Evolutionary conservation across 768 basidiomycete genomes (phyloP).

Genomic region (Leccinum subtestaceum): DNA sequence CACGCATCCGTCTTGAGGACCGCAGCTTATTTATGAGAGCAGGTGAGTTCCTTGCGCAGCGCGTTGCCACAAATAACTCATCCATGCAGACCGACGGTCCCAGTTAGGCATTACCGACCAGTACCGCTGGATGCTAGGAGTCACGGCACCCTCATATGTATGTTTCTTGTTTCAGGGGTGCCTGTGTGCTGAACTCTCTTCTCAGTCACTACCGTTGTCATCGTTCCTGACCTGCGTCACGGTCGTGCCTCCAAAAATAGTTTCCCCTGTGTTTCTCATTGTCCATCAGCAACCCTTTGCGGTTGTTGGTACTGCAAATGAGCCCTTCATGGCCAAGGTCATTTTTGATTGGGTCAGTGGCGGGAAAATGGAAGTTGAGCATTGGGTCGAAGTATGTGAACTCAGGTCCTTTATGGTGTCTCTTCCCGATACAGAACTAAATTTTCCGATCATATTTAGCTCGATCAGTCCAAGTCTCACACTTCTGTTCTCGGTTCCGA

Average conservation of each 20-base stretch:
- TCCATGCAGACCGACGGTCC: conserved; percentile 33
- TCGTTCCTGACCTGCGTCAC: conserved; percentile 38
- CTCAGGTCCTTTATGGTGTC: not conserved
- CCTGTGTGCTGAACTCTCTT: not conserved
- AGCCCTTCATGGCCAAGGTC: conserved; percentile 44
- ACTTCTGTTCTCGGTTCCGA: conserved; percentile 44
- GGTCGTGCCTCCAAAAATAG: conserved; percentile 35
- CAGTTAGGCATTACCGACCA: conserved; percentile 29
- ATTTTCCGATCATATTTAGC: conserved; percentile 27
- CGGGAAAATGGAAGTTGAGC: conserved; percentile 46
- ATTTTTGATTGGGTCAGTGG: conserved; percentile 40
- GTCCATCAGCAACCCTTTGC: conserved; percentile 40
- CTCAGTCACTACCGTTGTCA: conserved; percentile 28
- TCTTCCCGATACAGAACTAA: not conserved
- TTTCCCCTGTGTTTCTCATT: conserved; percentile 32
- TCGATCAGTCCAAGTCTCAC: conserved; percentile 39
- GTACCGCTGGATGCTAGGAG: conserved; percentile 47
- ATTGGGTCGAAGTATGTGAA: conserved; percentile 49
- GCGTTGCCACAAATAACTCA: conserved; percentile 6
- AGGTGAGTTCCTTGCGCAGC: conserved; percentile 27
- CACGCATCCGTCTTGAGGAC: conserved; percentile 42
- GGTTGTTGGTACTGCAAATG: conserved; percentile 40
- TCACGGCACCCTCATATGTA: conserved; percentile 49
- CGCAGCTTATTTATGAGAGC: conserved; percentile 43
- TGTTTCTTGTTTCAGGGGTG: conserved; percentile 18